phyloP scores from a whole-genome alignment of 2,329 filamentous ascomycete species.

The Pestalotiopsis sp. region DNA sequence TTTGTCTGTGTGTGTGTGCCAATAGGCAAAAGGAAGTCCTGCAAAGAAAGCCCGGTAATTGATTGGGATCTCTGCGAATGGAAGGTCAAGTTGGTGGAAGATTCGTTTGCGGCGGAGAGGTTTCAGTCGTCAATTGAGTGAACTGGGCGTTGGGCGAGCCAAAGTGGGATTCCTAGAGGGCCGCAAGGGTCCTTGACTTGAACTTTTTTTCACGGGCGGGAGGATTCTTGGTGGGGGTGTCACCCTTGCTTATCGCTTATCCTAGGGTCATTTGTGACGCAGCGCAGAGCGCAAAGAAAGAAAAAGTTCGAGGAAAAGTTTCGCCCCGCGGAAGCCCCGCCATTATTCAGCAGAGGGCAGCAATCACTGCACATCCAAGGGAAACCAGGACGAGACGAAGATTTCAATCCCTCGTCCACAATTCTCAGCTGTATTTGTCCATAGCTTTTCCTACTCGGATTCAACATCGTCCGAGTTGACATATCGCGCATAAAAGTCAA shows the following conservation, averaged over 20 bases:
- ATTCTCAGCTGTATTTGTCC: background rate
- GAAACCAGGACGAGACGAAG: background rate
- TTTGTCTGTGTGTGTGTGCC: background rate
- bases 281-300: background rate
- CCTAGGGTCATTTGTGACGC: slow-evolving; percentile 11
- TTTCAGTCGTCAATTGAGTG: background rate
- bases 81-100: background rate
- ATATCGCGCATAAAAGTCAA: background rate
- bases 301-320: slow-evolving; percentile 10
- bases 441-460: background rate
- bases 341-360: slow-evolving; percentile 15
- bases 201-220: slow-evolving; percentile 1
- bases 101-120: background rate
- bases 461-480: background rate
- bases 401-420: background rate
- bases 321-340: slow-evolving; percentile 18
- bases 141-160: background rate
- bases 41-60: no score
- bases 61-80: background rate
- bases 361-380: background rate
- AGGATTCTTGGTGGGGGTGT: slow-evolving; percentile 5
- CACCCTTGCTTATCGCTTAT: slow-evolving; percentile 11
- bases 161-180: background rate
- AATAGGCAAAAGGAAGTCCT: background rate
- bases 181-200: slow-evolving; percentile 1